Evolutionary conservation across 2,329 filamentous ascomycete genomes (phyloP).

Genomic region (Decorospora gaudefroyi): DNA sequence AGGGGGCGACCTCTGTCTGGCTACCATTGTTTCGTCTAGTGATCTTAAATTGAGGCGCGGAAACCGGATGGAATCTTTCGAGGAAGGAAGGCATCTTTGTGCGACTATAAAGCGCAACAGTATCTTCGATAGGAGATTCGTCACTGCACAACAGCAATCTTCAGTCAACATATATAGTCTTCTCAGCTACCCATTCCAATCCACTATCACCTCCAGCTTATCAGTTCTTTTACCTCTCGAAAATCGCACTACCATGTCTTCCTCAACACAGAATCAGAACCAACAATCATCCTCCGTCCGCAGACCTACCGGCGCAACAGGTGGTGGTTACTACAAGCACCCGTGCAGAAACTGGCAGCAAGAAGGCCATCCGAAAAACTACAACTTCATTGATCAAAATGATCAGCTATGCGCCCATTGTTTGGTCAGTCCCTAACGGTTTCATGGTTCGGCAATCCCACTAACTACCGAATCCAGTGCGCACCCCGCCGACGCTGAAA

Average conservation of each 20-base stretch:
- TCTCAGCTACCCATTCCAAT: background rate
- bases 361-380: conserved; percentile 27
- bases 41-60: conserved; percentile 25
- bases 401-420: conserved; percentile 30
- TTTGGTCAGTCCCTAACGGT: conserved; percentile 26
- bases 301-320: conserved; percentile 31
- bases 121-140: conserved; percentile 8
- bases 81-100: conserved; percentile 17
- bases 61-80: conserved; percentile 19
- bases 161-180: background rate
- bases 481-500: conserved; percentile 25
- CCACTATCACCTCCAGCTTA: background rate
- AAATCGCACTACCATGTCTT: conserved; percentile 22
- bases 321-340: conserved; percentile 28
- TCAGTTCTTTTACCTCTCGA: background rate
- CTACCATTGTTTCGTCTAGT: conserved; percentile 17
- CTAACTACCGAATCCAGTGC: conserved; percentile 30
- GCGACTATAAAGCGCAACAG: conserved; percentile 23
- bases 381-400: conserved; percentile 26
- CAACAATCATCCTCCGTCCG: conserved; percentile 24
- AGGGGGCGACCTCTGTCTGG: conserved; percentile 20
- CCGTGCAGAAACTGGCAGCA: conserved; percentile 27
- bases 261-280: conserved; percentile 13
- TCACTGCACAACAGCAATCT: conserved; percentile 8
- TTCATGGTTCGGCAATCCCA: conserved; percentile 14